Conservation (phyloP, 2,329 filamentous ascomycete genomes). For the Aspergillus ibericus region DNA sequence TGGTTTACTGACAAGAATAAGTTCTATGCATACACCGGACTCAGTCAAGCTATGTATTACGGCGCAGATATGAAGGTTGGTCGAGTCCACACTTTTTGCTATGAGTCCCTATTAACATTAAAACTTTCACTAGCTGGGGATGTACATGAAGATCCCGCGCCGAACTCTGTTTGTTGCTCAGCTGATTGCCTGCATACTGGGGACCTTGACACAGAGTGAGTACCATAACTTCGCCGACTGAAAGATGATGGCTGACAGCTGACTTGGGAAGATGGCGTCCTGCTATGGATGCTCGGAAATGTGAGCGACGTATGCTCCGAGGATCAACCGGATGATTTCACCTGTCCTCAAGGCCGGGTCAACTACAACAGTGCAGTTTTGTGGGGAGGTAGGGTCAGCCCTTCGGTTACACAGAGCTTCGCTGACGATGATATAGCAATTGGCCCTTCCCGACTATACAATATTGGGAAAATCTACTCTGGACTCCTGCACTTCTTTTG, state of each 20-base stretch:
- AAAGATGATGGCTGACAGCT: conserved; percentile 22
- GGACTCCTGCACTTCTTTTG: conserved; percentile 51
- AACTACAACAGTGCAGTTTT: conserved; percentile 49
- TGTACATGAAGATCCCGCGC: conserved; percentile 52
- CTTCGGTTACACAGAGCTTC: rapidly evolving
- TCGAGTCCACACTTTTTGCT: conserved; percentile 33
- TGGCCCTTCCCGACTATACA: conserved; percentile 50
- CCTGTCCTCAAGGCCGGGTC: conserved; percentile 48
- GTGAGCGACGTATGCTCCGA: conserved; percentile 42
- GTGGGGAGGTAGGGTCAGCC: conserved; percentile 40
- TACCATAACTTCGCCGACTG: background rate
- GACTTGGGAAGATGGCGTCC: conserved; percentile 35
- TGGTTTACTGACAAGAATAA: conserved; percentile 57
- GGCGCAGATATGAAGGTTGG: conserved; percentile 53
- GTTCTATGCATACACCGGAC: conserved; percentile 63
- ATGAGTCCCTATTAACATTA: no score
- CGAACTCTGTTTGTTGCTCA: conserved; percentile 50
- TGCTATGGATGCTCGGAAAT: conserved; percentile 34
- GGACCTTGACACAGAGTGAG: conserved; percentile 43
- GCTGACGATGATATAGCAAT: conserved; percentile 30
- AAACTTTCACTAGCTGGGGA: no score
- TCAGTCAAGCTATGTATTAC: conserved; percentile 48
- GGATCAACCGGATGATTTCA: conserved; percentile 47
- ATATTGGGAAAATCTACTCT: conserved; percentile 47
- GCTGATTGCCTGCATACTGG: conserved; percentile 48